These are phyloP conservation scores for Phytophthora quininea DNA, from an alignment of 352 stramenopile species.

Conservation along the genomic window DNA sequence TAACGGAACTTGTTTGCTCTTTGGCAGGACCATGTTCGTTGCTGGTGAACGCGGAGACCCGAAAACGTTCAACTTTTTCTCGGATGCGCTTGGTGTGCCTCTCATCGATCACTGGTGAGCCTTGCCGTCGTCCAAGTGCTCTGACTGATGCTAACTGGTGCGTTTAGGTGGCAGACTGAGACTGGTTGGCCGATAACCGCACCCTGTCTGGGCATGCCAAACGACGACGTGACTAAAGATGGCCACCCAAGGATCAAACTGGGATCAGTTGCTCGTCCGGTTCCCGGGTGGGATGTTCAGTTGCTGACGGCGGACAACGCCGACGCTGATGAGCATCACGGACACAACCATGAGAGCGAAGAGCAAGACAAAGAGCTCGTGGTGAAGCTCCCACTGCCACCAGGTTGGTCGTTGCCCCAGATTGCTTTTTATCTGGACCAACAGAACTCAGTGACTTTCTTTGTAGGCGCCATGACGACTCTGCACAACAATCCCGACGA, in stretches of 20 bases:
- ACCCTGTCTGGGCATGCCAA: slow-evolving; percentile 75
- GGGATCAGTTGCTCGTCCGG: slow-evolving; percentile 64
- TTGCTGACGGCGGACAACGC: slow-evolving; percentile 62
- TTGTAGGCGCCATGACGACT: slow-evolving; percentile 66
- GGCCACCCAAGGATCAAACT: slow-evolving; percentile 60
- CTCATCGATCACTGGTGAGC: slow-evolving; percentile 85
- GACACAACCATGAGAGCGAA: slow-evolving; percentile 60
- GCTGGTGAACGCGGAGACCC: slow-evolving; percentile 89
- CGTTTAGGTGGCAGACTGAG: slow-evolving; percentile 88
- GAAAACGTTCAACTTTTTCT: slow-evolving; percentile 87
- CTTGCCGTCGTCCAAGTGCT: background rate
- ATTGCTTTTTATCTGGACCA: background rate
- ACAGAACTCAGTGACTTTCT: background rate
- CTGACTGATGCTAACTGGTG: background rate
- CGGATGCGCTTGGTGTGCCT: slow-evolving; percentile 56
- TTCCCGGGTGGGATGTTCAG: slow-evolving; percentile 87
- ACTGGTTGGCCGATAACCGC: slow-evolving; percentile 83
- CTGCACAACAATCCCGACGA: slow-evolving; percentile 88
- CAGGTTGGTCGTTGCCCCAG: slow-evolving; percentile 38
- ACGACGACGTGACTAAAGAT: slow-evolving; percentile 47
- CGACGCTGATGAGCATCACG: slow-evolving; percentile 47
- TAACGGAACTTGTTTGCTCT: background rate
- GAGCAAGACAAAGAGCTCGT: slow-evolving; percentile 69
- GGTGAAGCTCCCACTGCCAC: slow-evolving; percentile 86
- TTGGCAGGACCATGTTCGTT: slow-evolving; percentile 75